phyloP scores from a whole-genome alignment of 495 filamentous ascomycete genomes.

The Echria macrotheca region DNA sequence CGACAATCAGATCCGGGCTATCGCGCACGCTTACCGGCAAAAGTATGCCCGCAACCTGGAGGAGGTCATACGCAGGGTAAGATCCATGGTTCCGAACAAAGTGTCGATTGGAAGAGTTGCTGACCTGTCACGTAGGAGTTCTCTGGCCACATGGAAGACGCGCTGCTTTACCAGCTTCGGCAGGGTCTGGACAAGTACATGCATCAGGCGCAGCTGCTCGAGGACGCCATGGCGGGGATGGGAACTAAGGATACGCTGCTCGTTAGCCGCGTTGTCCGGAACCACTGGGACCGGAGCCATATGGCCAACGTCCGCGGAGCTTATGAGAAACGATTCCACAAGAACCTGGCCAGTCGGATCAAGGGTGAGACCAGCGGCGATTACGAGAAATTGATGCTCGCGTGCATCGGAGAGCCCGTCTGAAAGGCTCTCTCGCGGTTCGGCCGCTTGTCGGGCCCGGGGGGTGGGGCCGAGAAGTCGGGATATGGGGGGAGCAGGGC shows the following conservation, averaged over 20 bases:
- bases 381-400: slow-evolving; percentile 66
- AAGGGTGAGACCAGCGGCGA: slow-evolving; percentile 81
- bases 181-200: slow-evolving; percentile 71
- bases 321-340: slow-evolving; percentile 59
- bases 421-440: slow-evolving; percentile 5
- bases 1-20: slow-evolving; percentile 75
- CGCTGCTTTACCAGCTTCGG: slow-evolving; percentile 72
- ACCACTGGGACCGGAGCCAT: slow-evolving; percentile 72
- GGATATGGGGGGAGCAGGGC: background rate
- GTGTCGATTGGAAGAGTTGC: background rate
- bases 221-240: slow-evolving; percentile 78
- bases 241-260: slow-evolving; percentile 83
- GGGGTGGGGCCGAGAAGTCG: background rate
- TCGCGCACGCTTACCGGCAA: slow-evolving; percentile 62
- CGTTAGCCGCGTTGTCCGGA: slow-evolving; percentile 63
- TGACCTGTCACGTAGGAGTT: slow-evolving; percentile 55
- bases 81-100: slow-evolving; percentile 1
- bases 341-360: slow-evolving; percentile 59
- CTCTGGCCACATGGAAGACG: slow-evolving; percentile 86
- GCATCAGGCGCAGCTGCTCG: slow-evolving; percentile 72
- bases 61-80: slow-evolving; percentile 60
- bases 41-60: slow-evolving; percentile 63
- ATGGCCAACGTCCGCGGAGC: slow-evolving; percentile 68
- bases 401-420: slow-evolving; percentile 40
- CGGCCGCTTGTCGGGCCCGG: background rate